A percentile compares a stretch with the other conserved stretches of the same genome.
phyloP scores from a whole-genome alignment of 140 eudicot genomes.

The Stevia rebaudiana region DNA sequence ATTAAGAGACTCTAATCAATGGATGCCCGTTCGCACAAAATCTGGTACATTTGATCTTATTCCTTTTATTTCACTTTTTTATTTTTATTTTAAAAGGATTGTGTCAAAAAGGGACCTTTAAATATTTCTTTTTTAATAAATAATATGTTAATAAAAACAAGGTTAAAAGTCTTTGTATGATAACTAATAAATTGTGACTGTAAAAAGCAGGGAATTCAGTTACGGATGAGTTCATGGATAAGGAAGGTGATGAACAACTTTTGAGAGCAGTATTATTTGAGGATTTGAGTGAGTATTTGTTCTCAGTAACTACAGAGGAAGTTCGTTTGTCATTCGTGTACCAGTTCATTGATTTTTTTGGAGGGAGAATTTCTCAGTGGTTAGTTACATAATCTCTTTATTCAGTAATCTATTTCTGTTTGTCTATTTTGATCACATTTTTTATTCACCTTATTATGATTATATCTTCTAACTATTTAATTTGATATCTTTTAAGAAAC shows the following conservation, averaged over 20 bases:
- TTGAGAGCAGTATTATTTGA: constrained; percentile 68
- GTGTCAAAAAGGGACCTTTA: neutral
- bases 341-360: constrained; percentile 77
- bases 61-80: constrained; percentile 8
- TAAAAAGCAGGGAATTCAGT: constrained; percentile 36
- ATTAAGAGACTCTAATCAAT: constrained; percentile 57
- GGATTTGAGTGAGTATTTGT: constrained; percentile 72
- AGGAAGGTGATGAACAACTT: constrained; percentile 75
- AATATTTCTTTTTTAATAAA: neutral
- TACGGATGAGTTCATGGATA: constrained; percentile 36
- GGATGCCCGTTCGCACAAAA: constrained; percentile 77
- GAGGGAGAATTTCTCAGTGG: constrained; percentile 77
- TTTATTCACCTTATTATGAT: constrained; percentile 3
- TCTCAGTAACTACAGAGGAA: constrained; percentile 72
- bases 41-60: constrained; percentile 39
- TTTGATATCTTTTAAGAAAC: neutral
- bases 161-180: neutral
- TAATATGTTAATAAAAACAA: neutral
- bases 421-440: neutral
- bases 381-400: constrained; percentile 32
- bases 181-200: constrained; percentile 5
- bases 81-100: neutral
- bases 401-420: neutral
- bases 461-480: neutral
- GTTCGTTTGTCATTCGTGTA: constrained; percentile 60